Evolutionary conservation across 1,139 yeast species (phyloP).

Genomic region (Hyphopichia khmerensis): DNA sequence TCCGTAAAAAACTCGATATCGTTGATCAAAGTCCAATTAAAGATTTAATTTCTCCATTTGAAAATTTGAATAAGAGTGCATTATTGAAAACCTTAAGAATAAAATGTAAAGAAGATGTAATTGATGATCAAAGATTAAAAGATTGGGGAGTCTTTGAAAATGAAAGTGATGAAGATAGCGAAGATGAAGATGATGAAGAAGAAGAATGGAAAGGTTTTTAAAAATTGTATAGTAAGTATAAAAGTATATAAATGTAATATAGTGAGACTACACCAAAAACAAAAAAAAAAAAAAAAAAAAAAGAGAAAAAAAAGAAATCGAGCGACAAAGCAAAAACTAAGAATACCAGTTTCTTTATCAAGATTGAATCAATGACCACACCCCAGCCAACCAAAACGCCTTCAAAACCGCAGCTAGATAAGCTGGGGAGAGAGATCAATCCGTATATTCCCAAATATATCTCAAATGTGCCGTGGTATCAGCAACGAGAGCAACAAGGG

Average conservation of each 20-base stretch:
- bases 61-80: conserved; percentile 47
- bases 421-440: conserved; percentile 4
- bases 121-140: conserved; percentile 60
- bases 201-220: conserved; percentile 34
- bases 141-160: conserved; percentile 60
- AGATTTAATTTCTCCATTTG: conserved; percentile 58
- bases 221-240: not conserved
- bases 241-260: not conserved
- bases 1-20: conserved; percentile 25
- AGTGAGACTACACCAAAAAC: too few species aligned
- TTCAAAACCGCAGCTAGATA: not conserved
- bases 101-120: conserved; percentile 64
- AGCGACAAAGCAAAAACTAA: too few species aligned
- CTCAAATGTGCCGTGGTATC: conserved; percentile 31
- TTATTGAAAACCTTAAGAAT: conserved; percentile 64
- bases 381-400: not conserved
- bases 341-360: not conserved
- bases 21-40: conserved; percentile 53
- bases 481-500: conserved; percentile 6
- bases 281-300: too few species aligned
- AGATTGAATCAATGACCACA: not conserved
- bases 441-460: conserved; percentile 29
- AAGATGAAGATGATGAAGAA: conserved; percentile 16
- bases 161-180: conserved; percentile 19
- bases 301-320: too few species aligned